phyloP scores from a whole-genome alignment of 2,329 filamentous ascomycete genomes.

The Didymella segeticola region DNA sequence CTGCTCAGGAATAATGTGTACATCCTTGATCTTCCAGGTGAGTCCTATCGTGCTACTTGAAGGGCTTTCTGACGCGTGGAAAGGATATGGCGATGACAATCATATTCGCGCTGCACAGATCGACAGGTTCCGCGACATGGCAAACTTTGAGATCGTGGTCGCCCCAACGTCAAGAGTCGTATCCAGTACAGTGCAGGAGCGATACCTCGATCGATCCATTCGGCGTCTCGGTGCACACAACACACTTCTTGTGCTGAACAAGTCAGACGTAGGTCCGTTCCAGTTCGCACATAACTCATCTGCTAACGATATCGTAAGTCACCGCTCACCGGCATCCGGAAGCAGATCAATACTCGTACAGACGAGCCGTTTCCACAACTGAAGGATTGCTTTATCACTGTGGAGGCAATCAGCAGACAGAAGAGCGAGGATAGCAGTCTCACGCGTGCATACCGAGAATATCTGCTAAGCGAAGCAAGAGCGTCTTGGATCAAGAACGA shows the following conservation, averaged over 20 bases:
- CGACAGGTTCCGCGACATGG: conserved; percentile 15
- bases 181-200: conserved; percentile 3
- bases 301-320: background rate
- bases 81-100: conserved; percentile 25
- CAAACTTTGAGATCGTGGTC: conserved; percentile 25
- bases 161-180: conserved; percentile 3
- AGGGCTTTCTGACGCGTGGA: background rate
- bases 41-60: background rate
- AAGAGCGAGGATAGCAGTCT: background rate
- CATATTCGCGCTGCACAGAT: conserved; percentile 18
- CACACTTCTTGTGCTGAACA: conserved; percentile 20
- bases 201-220: conserved; percentile 14
- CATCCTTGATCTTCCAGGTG: conserved; percentile 24
- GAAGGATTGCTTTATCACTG: background rate
- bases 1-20: conserved; percentile 13
- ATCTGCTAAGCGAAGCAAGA: conserved; percentile 2
- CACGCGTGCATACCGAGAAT: background rate
- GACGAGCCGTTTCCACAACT: background rate
- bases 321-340: background rate
- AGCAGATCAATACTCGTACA: background rate
- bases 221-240: conserved; percentile 8
- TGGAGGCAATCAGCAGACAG: background rate
- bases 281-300: background rate
- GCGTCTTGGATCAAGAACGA: background rate
- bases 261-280: conserved; percentile 17